Evolutionary conservation across 192 early-diverging fungal genomes (phyloP).

Genomic region (Rhizophagus prolifer): DNA sequence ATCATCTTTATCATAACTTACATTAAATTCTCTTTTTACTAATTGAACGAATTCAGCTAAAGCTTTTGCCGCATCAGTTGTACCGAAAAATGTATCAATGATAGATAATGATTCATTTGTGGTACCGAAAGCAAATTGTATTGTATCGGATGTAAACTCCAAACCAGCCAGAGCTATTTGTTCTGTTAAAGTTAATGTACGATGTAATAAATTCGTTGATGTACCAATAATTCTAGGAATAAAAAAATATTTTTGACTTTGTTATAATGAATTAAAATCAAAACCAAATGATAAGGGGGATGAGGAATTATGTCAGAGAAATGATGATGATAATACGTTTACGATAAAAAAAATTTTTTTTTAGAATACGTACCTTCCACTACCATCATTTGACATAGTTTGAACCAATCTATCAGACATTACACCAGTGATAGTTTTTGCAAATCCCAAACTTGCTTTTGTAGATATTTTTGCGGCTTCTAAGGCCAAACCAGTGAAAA

Average conservation of each 20-base stretch:
- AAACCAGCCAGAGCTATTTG: slow-evolving; percentile 25
- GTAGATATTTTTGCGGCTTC: slow-evolving; percentile 17
- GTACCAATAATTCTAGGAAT: slow-evolving; percentile 25
- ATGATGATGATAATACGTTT: not conserved
- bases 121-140: slow-evolving; percentile 33
- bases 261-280: not conserved
- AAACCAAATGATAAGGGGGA: not conserved
- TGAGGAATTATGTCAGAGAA: not conserved
- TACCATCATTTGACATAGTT: slow-evolving; percentile 1
- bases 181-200: slow-evolving; percentile 17
- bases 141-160: slow-evolving; percentile 21
- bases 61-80: slow-evolving; percentile 89
- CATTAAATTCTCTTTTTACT: slow-evolving; percentile 54
- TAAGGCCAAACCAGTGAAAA: slow-evolving; percentile 9
- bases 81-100: slow-evolving; percentile 90
- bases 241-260: slow-evolving; percentile 4
- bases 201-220: slow-evolving; percentile 21
- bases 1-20: slow-evolving; percentile 24
- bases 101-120: slow-evolving; percentile 39
- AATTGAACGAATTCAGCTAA: slow-evolving; percentile 78
- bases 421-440: slow-evolving; percentile 14
- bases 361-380: not conserved
- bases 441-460: not conserved
- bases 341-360: not conserved
- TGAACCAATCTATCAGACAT: slow-evolving; percentile 14